These are phyloP conservation scores for Botryotinia globosa DNA, from an alignment of 2,329 filamentous ascomycete species.

Conservation along the genomic window DNA sequence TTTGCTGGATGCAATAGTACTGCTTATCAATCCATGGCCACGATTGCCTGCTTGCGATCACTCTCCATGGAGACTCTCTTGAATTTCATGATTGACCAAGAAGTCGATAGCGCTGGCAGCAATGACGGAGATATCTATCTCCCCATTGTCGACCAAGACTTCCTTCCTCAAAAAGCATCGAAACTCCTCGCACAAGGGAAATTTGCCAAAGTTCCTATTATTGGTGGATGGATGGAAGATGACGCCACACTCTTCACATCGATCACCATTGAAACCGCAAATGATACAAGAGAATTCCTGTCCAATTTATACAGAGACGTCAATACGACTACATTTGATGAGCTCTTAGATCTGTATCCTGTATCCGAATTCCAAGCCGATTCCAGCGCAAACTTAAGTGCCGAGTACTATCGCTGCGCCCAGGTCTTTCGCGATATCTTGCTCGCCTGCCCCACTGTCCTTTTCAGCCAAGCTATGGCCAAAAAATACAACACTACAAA, in stretches of 20 bases:
- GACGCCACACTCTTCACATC: slow-evolving; percentile 47
- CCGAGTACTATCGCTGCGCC: slow-evolving; percentile 50
- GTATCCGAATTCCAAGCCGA: slow-evolving; percentile 45
- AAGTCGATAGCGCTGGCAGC: slow-evolving; percentile 42
- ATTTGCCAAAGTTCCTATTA: slow-evolving; percentile 44
- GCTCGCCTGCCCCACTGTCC: slow-evolving; percentile 49
- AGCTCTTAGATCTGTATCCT: slow-evolving; percentile 51
- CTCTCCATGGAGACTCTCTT: slow-evolving; percentile 46
- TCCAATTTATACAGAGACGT: slow-evolving; percentile 42
- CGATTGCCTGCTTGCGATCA: slow-evolving; percentile 46
- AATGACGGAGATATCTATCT: slow-evolving; percentile 54
- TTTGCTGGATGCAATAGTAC: slow-evolving; percentile 45
- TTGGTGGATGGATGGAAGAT: slow-evolving; percentile 46
- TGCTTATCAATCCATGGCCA: slow-evolving; percentile 43
- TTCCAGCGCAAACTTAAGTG: slow-evolving; percentile 41
- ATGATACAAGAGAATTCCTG: slow-evolving; percentile 44
- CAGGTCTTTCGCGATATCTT: slow-evolving; percentile 52
- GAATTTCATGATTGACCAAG: slow-evolving; percentile 43
- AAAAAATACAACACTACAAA: slow-evolving; percentile 31
- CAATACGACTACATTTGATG: slow-evolving; percentile 38
- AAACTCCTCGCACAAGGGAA: slow-evolving; percentile 42
- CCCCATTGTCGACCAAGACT: slow-evolving; percentile 49
- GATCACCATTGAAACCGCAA: slow-evolving; percentile 40
- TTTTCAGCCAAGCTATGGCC: slow-evolving; percentile 43
- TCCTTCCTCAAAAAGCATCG: slow-evolving; percentile 47